Evolutionary conservation across 768 basidiomycete genomes (phyloP).

Genomic region (Auriscalpium vulgare): DNA sequence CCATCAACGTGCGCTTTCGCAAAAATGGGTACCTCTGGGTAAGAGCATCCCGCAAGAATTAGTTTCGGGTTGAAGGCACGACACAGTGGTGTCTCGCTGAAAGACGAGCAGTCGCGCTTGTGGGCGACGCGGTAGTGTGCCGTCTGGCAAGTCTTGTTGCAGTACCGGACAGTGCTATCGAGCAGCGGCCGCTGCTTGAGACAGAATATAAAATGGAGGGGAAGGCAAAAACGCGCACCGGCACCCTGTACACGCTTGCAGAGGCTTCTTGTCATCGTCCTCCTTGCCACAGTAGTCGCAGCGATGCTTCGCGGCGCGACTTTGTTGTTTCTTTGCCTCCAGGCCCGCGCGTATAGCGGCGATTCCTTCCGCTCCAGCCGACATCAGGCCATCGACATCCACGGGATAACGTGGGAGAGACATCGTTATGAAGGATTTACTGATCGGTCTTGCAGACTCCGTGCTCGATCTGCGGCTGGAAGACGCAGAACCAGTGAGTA

Average conservation of each 20-base stretch:
- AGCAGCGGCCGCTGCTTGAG: background rate
- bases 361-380: background rate
- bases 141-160: background rate
- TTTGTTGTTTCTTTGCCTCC: background rate
- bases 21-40: background rate
- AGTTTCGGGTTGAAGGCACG: background rate
- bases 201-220: background rate
- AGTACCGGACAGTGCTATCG: background rate
- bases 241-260: background rate
- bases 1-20: background rate
- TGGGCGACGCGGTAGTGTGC: background rate
- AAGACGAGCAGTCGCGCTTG: background rate
- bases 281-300: background rate
- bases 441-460: background rate
- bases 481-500: background rate
- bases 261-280: background rate
- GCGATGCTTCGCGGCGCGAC: background rate
- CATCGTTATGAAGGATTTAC: background rate
- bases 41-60: background rate
- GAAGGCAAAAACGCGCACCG: background rate
- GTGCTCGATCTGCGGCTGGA: background rate
- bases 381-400: background rate
- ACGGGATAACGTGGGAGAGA: background rate
- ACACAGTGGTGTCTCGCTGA: background rate
- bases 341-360: background rate